A percentile compares a stretch with the other conserved stretches of the same genome.
Evolutionary conservation across 345 rosid genomes (phyloP).

Genomic region (Brassica nigra): DNA sequence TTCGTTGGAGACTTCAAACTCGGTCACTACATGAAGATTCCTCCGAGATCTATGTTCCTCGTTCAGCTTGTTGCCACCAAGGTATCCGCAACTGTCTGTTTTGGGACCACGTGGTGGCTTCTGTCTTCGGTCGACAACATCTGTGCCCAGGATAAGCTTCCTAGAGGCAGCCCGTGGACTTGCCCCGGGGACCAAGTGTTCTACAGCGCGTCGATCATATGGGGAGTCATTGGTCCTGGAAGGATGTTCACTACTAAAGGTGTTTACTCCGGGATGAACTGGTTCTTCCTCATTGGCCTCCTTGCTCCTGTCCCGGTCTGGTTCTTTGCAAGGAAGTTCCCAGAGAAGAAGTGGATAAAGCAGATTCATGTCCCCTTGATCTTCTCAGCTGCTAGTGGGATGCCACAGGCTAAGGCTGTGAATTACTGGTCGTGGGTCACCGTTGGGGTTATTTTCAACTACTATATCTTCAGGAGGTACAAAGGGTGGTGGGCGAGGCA

Average conservation of each 20-base stretch:
- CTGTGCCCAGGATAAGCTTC: slow-evolving; percentile 50
- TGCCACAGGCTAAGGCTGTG: slow-evolving; percentile 69
- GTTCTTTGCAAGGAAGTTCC: slow-evolving; percentile 54
- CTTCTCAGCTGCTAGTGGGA: slow-evolving; percentile 37
- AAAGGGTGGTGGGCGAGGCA: slow-evolving; percentile 79
- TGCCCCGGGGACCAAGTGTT: slow-evolving; percentile 65
- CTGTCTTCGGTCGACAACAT: slow-evolving; percentile 57
- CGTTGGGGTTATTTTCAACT: slow-evolving; percentile 70
- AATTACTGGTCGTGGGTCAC: slow-evolving; percentile 57
- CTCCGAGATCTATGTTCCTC: slow-evolving; percentile 79
- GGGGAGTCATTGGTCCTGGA: slow-evolving; percentile 80
- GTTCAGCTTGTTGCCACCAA: slow-evolving; percentile 72
- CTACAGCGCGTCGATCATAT: slow-evolving; percentile 79
- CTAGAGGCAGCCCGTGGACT: slow-evolving; percentile 78
- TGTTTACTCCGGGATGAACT: slow-evolving; percentile 59
- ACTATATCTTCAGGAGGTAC: slow-evolving; percentile 53
- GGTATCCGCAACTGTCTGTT: slow-evolving; percentile 59
- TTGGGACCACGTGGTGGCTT: slow-evolving; percentile 76
- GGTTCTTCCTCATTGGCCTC: slow-evolving; percentile 76
- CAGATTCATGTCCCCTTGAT: slow-evolving; percentile 62
- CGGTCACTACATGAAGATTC: slow-evolving; percentile 91
- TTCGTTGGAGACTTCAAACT: slow-evolving; percentile 72
- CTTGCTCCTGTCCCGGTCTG: slow-evolving; percentile 72
- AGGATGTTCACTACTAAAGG: slow-evolving; percentile 70
- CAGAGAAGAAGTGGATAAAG: slow-evolving; percentile 62